Evolutionary conservation across 257 asterid species (phyloP).

Genomic region (Paulownia fortunei): DNA sequence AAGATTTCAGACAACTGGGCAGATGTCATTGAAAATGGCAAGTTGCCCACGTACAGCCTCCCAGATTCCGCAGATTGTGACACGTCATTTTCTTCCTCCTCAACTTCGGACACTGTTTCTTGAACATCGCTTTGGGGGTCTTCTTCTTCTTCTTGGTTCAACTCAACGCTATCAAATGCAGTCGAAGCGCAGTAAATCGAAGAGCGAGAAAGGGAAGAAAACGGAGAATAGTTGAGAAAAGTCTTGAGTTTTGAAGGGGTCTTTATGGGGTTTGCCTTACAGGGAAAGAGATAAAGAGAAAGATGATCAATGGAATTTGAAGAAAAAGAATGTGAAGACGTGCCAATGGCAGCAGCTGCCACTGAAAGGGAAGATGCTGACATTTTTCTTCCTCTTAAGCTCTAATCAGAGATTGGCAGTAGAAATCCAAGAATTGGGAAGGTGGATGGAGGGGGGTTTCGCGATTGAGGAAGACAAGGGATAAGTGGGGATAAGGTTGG

Average conservation of each 20-base stretch:
- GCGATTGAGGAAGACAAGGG: conserved; percentile 39
- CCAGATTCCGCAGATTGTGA: conserved; percentile 53
- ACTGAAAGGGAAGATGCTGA: conserved; percentile 58
- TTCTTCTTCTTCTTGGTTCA: conserved; percentile 40
- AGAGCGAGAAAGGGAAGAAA: conserved; percentile 30
- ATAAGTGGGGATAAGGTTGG: conserved; percentile 44
- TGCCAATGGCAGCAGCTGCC: conserved; percentile 55
- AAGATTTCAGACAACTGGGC: conserved; percentile 78
- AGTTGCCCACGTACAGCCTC: conserved; percentile 84
- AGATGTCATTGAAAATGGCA: conserved; percentile 84
- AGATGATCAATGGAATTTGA: conserved; percentile 38
- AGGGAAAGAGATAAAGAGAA: conserved; percentile 44
- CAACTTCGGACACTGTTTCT: conserved; percentile 36
- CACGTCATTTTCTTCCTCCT: conserved; percentile 37
- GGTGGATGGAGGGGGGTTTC: not conserved
- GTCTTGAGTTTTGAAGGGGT: conserved; percentile 36
- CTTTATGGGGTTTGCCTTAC: conserved; percentile 41
- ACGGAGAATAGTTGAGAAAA: conserved; percentile 25
- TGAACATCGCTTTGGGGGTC: conserved; percentile 24
- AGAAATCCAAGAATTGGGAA: conserved; percentile 4
- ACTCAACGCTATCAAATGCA: conserved; percentile 46
- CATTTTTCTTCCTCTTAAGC: conserved; percentile 41
- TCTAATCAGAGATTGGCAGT: conserved; percentile 1
- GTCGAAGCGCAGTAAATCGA: conserved; percentile 38
- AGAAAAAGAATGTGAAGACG: conserved; percentile 39